Conservation (phyloP, 495 filamentous ascomycete genomes). For the Bombardia bombarda region DNA sequence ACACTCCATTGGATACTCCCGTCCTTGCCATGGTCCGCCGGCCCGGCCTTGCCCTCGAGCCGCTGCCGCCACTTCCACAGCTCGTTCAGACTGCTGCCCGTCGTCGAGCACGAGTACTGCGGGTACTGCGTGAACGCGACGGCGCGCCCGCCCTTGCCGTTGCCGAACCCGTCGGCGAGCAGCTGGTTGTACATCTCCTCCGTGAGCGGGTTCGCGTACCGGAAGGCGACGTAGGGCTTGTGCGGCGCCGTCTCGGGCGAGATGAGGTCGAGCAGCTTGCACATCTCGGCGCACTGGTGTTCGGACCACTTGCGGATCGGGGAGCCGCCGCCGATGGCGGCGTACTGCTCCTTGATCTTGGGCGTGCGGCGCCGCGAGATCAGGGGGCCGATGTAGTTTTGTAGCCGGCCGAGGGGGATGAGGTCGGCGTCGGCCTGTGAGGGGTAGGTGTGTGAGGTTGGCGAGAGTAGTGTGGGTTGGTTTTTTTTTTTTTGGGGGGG, state of each 20-base stretch:
- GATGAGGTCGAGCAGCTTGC: constrained; percentile 84
- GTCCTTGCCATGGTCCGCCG: constrained; percentile 33
- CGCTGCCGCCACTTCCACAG: constrained; percentile 92
- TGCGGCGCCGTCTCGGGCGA: constrained; percentile 93
- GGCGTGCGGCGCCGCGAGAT: constrained; percentile 83
- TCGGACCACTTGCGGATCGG: constrained; percentile 98
- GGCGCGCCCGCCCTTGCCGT: constrained; percentile 77
- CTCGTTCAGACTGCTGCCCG: constrained; percentile 92
- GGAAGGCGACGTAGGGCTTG: constrained; percentile 98
- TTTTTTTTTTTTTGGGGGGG: not conserved
- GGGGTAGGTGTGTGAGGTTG: not conserved
- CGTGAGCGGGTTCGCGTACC: constrained; percentile 88
- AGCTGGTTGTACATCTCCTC: constrained; percentile 83
- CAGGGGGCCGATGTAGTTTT: constrained; percentile 81
- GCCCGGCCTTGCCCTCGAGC: constrained; percentile 63
- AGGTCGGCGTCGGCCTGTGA: constrained; percentile 80
- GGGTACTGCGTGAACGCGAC: constrained; percentile 98
- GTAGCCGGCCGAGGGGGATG: constrained; percentile 90
- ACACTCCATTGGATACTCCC: constrained; percentile 92
- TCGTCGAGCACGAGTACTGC: constrained; percentile 98
- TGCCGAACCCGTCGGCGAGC: constrained; percentile 80
- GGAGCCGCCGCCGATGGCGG: constrained; percentile 90
- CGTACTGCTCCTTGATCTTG: constrained; percentile 93
- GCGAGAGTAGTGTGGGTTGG: not conserved
- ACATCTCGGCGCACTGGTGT: constrained; percentile 86